Conservation (phyloP, 768 basidiomycete genomes). For the Artomyces pyxidatus region DNA sequence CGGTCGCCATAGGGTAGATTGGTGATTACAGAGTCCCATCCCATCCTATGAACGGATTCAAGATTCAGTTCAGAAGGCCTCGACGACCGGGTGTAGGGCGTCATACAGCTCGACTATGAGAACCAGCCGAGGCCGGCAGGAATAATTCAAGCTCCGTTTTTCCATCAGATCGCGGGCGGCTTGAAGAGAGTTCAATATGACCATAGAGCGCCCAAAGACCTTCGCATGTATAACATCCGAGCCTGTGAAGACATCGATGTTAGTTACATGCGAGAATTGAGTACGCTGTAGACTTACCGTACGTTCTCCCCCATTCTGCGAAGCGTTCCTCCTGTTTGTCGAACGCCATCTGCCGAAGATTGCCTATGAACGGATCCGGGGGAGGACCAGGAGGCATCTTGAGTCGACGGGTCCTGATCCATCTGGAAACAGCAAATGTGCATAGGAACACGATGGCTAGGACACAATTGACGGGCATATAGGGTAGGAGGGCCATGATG, state of each 20-base stretch:
- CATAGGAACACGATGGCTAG: neutral
- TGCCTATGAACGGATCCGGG: conserved; percentile 24
- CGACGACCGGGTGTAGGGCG: too few species aligned
- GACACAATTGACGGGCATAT: neutral
- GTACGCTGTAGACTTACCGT: conserved; percentile 22
- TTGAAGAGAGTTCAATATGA: conserved; percentile 26
- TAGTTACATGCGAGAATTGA: too few species aligned
- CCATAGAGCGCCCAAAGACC: conserved; percentile 21
- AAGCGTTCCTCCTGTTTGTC: conserved; percentile 19
- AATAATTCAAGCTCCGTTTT: conserved; percentile 24
- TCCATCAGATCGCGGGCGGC: conserved; percentile 29
- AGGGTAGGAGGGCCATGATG: too few species aligned
- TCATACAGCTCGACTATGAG: conserved; percentile 22
- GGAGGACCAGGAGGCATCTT: conserved; percentile 23
- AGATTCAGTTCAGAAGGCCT: neutral
- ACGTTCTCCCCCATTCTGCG: conserved; percentile 21
- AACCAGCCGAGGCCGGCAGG: conserved; percentile 25
- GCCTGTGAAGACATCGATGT: conserved; percentile 17
- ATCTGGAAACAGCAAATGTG: conserved; percentile 5
- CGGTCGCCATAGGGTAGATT: conserved; percentile 21
- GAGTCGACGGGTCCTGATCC: conserved; percentile 11
- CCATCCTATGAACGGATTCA: conserved; percentile 9
- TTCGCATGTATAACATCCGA: conserved; percentile 23
- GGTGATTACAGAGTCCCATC: conserved; percentile 13
- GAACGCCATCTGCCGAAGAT: conserved; percentile 22